Base-by-base conservation (phyloP, 345 rosid species). In the Tarenaya hassleriana region DNA sequence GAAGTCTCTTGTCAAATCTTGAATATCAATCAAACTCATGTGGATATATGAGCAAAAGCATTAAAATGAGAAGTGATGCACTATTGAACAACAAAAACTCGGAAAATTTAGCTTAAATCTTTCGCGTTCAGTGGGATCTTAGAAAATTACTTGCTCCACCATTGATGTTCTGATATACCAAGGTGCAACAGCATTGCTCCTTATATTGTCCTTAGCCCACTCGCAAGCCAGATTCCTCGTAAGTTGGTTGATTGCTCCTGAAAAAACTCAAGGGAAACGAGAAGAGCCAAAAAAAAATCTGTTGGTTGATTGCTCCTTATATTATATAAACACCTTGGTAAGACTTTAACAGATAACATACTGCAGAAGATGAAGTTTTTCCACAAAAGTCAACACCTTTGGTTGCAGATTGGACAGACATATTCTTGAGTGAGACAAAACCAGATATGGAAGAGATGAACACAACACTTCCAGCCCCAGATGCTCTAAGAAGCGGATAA, bases 141-240 rank as follows among this genome's bases (percentile, higher is more conserved):
- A 44, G 64, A 44, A 49, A 37, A 19, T 73, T 84, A 88, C 94
- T 41, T 70, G 84, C 48, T 82, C 86, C 64, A 84, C 86, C 90
- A 88, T 73, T 20, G 88, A 73, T 35, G 94, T 88, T 74, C 65
- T 80, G 73, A 88, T 78, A 67, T 78, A 80, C 94, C 96, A 88
- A 33, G 96, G 94, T 6, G 88, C 94, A 54, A 88, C 89, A 49
- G 84, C 82, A 56, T 84, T 84, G 67, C 77, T 52, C 72, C 90
- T 79, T 67, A 82, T 88, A 48, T 78, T 82, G 70, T 84, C 96
- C 39, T 73, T 77, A 0, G 96, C 91, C 90, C 91, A 88, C 66
- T 88, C 96, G 39, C 88, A 84, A 35, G 96, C 90, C 67, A 88
- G 68, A 56, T 45, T 79, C 48, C 57, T 80, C 7, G 90, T 78